Percentiles rank a stretch among this genome's conserved stretches.
Conservation (phyloP, 2,329 filamentous ascomycete species). For the Colletotrichum noveboracense region DNA sequence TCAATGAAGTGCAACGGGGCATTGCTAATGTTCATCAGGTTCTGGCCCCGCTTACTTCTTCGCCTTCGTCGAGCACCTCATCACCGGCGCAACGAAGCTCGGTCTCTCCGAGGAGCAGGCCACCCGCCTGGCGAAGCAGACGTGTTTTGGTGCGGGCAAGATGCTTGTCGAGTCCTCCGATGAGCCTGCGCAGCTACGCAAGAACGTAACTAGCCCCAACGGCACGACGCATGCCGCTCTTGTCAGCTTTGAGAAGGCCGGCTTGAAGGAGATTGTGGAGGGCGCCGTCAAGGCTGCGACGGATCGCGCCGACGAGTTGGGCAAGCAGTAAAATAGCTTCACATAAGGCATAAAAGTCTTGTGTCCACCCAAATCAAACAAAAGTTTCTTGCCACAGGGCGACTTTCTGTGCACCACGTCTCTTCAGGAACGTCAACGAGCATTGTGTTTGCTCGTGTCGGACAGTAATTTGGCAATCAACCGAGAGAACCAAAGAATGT, state of each 20-base stretch:
- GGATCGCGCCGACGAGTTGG: slow-evolving; percentile 43
- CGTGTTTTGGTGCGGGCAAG: slow-evolving; percentile 55
- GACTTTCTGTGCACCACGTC: background rate
- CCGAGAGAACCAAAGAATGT: background rate
- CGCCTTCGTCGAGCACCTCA: slow-evolving; percentile 56
- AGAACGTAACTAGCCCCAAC: slow-evolving; percentile 58
- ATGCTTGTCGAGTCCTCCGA: slow-evolving; percentile 55
- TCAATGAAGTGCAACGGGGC: background rate
- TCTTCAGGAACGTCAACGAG: no score
- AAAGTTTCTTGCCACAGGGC: background rate
- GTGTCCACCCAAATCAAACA: background rate
- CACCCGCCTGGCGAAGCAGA: slow-evolving; percentile 54
- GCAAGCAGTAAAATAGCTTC: slow-evolving; percentile 4
- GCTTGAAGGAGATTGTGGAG: slow-evolving; percentile 47
- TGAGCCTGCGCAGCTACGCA: slow-evolving; percentile 50
- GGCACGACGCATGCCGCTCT: slow-evolving; percentile 56
- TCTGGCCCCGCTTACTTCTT: slow-evolving; percentile 60
- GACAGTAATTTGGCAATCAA: no score
- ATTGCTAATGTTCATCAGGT: slow-evolving; percentile 32
- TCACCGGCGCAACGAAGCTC: slow-evolving; percentile 46
- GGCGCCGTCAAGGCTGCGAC: slow-evolving; percentile 52
- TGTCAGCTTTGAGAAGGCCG: slow-evolving; percentile 50
- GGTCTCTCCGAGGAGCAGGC: slow-evolving; percentile 54
- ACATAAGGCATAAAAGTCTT: background rate
- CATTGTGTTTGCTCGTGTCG: no score